These are phyloP conservation scores for Solanum peruvianum DNA, from an alignment of 257 asterid genomes.

Conservation along the genomic window DNA sequence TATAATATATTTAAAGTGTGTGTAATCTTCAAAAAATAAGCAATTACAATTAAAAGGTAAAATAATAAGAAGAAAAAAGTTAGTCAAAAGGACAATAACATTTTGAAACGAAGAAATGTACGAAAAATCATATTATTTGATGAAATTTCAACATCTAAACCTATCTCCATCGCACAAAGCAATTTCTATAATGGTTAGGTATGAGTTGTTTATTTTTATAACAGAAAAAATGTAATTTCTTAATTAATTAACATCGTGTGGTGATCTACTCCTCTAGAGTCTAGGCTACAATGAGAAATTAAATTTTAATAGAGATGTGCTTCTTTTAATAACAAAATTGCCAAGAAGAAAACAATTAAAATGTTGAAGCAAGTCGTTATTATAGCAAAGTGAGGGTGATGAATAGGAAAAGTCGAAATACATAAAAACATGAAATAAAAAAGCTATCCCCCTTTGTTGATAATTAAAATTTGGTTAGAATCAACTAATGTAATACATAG, in stretches of 20 bases:
- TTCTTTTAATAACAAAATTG: neutral
- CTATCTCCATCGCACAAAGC: neutral
- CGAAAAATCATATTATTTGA: neutral
- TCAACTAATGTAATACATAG: slow-evolving; percentile 18
- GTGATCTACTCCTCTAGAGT: neutral
- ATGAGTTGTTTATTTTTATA: neutral
- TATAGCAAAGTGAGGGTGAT: neutral
- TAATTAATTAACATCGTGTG: neutral
- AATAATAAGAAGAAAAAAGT: neutral
- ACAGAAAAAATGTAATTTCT: neutral
- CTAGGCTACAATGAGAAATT: neutral
- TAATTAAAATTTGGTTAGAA: too few species aligned
- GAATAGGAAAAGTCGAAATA: neutral
- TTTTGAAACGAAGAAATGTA: neutral
- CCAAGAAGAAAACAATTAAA: neutral
- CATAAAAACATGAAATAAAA: neutral
- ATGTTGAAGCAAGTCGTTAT: neutral
- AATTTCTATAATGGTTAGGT: neutral
- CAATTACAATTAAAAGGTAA: neutral
- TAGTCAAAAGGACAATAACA: neutral
- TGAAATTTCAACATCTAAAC: neutral
- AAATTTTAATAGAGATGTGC: neutral
- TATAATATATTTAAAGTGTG: neutral
- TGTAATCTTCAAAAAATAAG: neutral
- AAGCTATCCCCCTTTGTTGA: neutral